Conservation (phyloP, 306 rosid species). For the Arachis hypogaea region DNA sequence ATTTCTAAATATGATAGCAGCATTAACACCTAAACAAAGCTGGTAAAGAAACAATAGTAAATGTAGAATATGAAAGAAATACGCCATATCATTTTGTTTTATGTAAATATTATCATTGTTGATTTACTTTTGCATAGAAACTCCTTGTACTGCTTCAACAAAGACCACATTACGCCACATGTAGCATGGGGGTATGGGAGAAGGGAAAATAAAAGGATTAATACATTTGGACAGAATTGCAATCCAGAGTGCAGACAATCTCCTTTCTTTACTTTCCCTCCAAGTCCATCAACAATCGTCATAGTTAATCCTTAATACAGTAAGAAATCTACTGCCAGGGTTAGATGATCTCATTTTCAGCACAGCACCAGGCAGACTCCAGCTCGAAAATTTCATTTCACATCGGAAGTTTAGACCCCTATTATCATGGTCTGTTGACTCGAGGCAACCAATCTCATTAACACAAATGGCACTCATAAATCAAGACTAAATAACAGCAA, state of each 20-base stretch:
- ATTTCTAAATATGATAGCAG: slow-evolving; percentile 17
- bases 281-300: neutral
- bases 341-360: slow-evolving; percentile 3
- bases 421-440: neutral
- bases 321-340: slow-evolving; percentile 28
- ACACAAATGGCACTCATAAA: neutral
- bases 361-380: neutral
- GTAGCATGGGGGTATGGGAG: neutral
- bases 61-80: slow-evolving; percentile 31
- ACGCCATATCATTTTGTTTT: slow-evolving; percentile 25
- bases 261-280: neutral
- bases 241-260: neutral
- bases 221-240: neutral
- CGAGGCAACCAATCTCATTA: slow-evolving; percentile 3
- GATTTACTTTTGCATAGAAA: neutral
- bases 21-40: slow-evolving; percentile 30
- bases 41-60: neutral
- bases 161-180: slow-evolving; percentile 18
- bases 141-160: slow-evolving; percentile 6
- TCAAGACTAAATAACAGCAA: slow-evolving; percentile 6
- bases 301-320: slow-evolving; percentile 22
- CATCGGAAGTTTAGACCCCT: neutral
- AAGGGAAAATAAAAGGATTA: slow-evolving; percentile 5
- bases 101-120: neutral
- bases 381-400: neutral